phyloP scores from a whole-genome alignment of 352 stramenopile genomes.

The Pythium myriotylum region DNA sequence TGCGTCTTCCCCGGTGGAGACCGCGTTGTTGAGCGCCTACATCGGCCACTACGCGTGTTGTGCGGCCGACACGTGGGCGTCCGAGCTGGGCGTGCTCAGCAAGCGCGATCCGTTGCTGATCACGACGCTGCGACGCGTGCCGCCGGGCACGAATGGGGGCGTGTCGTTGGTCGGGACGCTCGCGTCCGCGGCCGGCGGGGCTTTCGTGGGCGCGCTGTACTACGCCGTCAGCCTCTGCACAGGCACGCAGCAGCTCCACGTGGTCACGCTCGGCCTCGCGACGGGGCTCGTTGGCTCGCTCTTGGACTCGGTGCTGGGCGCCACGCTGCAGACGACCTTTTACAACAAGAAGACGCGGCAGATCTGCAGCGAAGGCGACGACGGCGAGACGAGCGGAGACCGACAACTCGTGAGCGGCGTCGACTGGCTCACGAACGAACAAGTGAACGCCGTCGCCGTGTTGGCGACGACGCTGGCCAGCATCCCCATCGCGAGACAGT shows the following conservation, averaged over 20 bases:
- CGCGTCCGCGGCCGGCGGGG: constrained; percentile 82
- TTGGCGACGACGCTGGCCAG: constrained; percentile 56
- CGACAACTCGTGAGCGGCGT: constrained; percentile 37
- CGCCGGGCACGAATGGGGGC: constrained; percentile 93
- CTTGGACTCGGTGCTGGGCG: constrained; percentile 84
- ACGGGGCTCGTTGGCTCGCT: constrained; percentile 76
- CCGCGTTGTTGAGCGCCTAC: constrained; percentile 71
- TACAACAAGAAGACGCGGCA: constrained; percentile 57
- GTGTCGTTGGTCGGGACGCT: constrained; percentile 85
- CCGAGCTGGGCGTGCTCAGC: constrained; percentile 92
- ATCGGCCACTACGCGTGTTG: constrained; percentile 94
- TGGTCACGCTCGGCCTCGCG: constrained; percentile 56
- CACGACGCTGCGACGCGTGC: constrained; percentile 78
- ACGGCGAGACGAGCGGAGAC: not conserved
- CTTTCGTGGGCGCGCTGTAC: constrained; percentile 86
- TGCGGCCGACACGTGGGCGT: constrained; percentile 94
- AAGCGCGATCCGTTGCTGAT: constrained; percentile 81
- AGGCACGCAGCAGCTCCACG: constrained; percentile 42
- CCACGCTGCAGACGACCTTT: constrained; percentile 78
- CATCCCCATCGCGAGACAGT: constrained; percentile 36
- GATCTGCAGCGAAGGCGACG: constrained; percentile 51
- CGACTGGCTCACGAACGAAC: constrained; percentile 66
- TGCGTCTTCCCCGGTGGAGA: constrained; percentile 29
- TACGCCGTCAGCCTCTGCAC: constrained; percentile 45
- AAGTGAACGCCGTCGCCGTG: constrained; percentile 76